Base-by-base conservation (phyloP, 1,284 basidiomycete genomes). In the Leccinum cinnamomeum region DNA sequence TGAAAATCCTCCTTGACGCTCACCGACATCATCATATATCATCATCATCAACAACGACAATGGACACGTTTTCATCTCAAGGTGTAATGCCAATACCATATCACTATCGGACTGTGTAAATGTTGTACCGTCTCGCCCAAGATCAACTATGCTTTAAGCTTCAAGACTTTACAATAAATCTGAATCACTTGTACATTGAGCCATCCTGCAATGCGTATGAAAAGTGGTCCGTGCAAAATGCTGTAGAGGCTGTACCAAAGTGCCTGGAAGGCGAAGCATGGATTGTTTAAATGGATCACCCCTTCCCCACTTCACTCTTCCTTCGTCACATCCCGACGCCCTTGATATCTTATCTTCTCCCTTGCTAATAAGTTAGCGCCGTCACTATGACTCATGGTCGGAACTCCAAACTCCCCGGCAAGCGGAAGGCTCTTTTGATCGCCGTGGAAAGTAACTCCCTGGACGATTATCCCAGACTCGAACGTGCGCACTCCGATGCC, bases 381-480 rank as follows among this genome's bases (percentile, higher is more conserved):
- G n/a, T 16, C 25, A 48, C 41, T 3, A 64, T 71, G 69, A 6
- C 56, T 28, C 12, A 14, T 37, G 33, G 28, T 56, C 57, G 11
- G 44, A 46, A 55, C 33, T 35, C 56, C 12, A 18, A 28, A 55
- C 4, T 3, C 11, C 46, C 39, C 12, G 59, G 60, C 39, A 53
- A 37, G 25, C 64, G 56, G 46, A 70, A 37, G 55, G 71, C 62
- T 1, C 62, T 75, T 46, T 65, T 75, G 56, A 66, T 72, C 57
- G 70, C 53, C 50, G 62, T 75, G 18, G 3, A 54, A 54, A 5
- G 65, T 18, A 64, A 63, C 23, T 20, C 4, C 4, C 28, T 61
- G 6, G 1, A 30, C 11, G 46, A 33, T 7, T 62, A 57, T 16
- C 2, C 28, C 14, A 51, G 7, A 20, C 65, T 75, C 16, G 5